These are phyloP conservation scores for Komagataella phaffii DNA, from an alignment of 805 yeast genomes.

Conservation along the genomic window DNA sequence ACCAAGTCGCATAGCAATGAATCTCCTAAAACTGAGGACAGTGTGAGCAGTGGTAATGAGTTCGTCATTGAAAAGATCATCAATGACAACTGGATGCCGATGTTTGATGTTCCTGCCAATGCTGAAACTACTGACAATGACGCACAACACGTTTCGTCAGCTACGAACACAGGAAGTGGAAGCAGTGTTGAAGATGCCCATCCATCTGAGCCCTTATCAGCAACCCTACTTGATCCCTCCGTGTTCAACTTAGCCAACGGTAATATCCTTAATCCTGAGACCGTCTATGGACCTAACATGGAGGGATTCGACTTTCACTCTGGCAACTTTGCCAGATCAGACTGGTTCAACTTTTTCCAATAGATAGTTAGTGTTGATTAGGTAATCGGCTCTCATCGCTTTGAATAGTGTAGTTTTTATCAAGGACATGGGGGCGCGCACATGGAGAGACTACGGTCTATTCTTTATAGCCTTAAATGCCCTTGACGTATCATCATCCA, in stretches of 20 bases:
- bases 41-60: neutral
- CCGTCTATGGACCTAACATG: neutral
- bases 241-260: neutral
- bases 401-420: no score
- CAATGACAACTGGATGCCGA: constrained; percentile 22
- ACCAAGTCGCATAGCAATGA: neutral
- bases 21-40: neutral
- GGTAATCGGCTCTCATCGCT: neutral
- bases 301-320: neutral
- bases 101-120: constrained; percentile 16
- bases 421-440: neutral
- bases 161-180: neutral
- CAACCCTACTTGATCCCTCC: neutral
- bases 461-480: neutral
- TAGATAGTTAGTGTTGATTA: neutral
- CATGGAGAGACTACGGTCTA: neutral
- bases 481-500: neutral
- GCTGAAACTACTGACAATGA: neutral
- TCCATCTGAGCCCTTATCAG: neutral
- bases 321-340: neutral
- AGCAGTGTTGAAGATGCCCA: neutral
- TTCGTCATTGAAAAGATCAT: neutral
- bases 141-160: neutral
- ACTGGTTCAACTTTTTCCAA: neutral
- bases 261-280: neutral